Conservation (phyloP, 108 stramenopile species). For the Skeletonema potamos region DNA sequence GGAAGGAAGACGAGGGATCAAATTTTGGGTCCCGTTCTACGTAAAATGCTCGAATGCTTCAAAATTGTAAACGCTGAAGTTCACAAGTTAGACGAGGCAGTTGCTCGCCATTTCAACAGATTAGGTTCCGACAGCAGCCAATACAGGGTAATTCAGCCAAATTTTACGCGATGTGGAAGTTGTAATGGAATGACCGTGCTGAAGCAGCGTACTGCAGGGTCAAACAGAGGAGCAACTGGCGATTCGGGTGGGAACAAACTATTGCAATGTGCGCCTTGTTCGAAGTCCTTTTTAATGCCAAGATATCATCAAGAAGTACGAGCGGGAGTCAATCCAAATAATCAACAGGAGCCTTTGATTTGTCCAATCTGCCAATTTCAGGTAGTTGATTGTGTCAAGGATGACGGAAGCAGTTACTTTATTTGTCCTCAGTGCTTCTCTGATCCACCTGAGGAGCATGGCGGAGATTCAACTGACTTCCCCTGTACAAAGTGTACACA, state of each 20-base stretch:
- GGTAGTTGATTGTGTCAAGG: constrained; percentile 54
- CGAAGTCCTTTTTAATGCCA: constrained; percentile 60
- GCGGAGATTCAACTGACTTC: constrained; percentile 60
- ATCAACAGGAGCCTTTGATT: constrained; percentile 54
- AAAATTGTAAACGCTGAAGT: constrained; percentile 67
- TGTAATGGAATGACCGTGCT: constrained; percentile 65
- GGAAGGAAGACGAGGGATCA: constrained; percentile 77
- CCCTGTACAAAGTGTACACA: constrained; percentile 79
- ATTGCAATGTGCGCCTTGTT: constrained; percentile 70
- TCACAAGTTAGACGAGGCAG: constrained; percentile 84
- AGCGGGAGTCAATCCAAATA: constrained; percentile 52
- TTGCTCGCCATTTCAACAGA: constrained; percentile 68
- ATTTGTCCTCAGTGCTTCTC: constrained; percentile 82
- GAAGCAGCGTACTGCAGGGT: constrained; percentile 52
- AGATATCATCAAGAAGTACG: constrained; percentile 39
- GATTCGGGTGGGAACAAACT: constrained; percentile 51
- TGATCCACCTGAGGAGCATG: constrained; percentile 71
- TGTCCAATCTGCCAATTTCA: constrained; percentile 87
- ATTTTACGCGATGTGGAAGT: constrained; percentile 70
- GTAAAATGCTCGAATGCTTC: constrained; percentile 82
- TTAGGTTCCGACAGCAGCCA: constrained; percentile 53
- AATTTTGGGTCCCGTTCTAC: constrained; percentile 67
- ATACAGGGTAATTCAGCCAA: constrained; percentile 47
- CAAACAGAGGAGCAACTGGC: constrained; percentile 24
- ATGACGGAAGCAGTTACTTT: constrained; percentile 66